Evolutionary conservation across 345 rosid genomes (phyloP).

Genomic region (Toxicodendron radicans): DNA sequence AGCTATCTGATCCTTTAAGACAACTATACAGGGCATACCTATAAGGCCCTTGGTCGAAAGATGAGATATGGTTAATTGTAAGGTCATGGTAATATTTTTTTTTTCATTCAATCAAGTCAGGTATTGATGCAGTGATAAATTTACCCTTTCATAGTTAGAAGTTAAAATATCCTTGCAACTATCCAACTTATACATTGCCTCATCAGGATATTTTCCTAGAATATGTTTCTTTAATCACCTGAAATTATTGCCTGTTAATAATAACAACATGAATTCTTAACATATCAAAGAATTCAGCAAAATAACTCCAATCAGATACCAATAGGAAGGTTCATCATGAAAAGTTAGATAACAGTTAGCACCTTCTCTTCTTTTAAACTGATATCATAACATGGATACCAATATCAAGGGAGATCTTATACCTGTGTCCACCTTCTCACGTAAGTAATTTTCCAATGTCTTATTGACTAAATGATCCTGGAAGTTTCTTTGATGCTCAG

Average conservation of each 20-base stretch:
- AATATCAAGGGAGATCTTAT: conserved; percentile 1
- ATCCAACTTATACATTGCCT: background rate
- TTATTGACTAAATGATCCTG: conserved; percentile 81
- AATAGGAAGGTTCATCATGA: background rate
- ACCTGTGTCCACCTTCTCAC: conserved; percentile 52
- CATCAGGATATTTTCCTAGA: background rate
- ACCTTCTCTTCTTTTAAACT: background rate
- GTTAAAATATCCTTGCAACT: background rate
- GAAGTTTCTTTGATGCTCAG: conserved; percentile 77
- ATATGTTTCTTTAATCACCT: background rate
- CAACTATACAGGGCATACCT: background rate
- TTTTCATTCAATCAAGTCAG: background rate
- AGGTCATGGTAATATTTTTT: background rate
- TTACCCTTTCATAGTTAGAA: background rate
- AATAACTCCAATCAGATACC: background rate
- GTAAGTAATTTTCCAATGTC: conserved; percentile 66
- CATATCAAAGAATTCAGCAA: background rate
- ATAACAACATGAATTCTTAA: background rate
- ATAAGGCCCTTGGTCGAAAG: background rate
- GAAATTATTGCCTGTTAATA: background rate
- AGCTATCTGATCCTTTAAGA: background rate
- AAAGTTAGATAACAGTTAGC: background rate
- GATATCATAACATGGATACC: background rate
- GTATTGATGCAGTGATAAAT: background rate
- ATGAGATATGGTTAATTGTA: background rate